phyloP scores from a whole-genome alignment of 148 eudicot species.

The Rhododendron molle region DNA sequence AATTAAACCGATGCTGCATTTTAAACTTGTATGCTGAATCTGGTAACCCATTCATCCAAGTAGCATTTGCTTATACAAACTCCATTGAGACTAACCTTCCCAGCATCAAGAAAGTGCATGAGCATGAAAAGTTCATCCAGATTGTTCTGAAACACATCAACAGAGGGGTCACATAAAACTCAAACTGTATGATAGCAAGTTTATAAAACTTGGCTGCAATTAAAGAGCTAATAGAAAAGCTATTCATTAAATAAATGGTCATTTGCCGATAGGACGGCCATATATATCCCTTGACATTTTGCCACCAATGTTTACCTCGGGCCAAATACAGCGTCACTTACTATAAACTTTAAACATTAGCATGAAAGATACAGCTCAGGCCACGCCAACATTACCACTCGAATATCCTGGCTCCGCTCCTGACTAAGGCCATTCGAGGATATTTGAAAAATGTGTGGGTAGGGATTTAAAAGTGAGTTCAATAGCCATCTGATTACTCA shows the following conservation, averaged over 20 bases:
- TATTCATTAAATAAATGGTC: not conserved
- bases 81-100: constrained; percentile 64
- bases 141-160: constrained; percentile 69
- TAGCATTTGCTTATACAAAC: constrained; percentile 8
- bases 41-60: constrained; percentile 1
- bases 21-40: not conserved
- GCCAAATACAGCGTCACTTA: not conserved
- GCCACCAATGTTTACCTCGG: not conserved
- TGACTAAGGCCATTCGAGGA: too few species aligned
- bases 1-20: constrained; percentile 2
- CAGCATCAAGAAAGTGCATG: constrained; percentile 99
- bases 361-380: not conserved
- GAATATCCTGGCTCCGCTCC: too few species aligned
- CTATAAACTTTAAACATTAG: not conserved
- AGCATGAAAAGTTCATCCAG: constrained; percentile 99
- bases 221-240: not conserved
- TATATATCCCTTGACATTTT: not conserved
- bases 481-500: too few species aligned
- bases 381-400: not conserved
- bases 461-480: too few species aligned
- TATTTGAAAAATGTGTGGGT: too few species aligned
- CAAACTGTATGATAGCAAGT: not conserved
- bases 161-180: not conserved
- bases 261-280: not conserved
- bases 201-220: not conserved